These are phyloP conservation scores for Cutaneotrichosporon sp. DNA, from an alignment of 1,284 basidiomycete species.

Conservation along the genomic window DNA sequence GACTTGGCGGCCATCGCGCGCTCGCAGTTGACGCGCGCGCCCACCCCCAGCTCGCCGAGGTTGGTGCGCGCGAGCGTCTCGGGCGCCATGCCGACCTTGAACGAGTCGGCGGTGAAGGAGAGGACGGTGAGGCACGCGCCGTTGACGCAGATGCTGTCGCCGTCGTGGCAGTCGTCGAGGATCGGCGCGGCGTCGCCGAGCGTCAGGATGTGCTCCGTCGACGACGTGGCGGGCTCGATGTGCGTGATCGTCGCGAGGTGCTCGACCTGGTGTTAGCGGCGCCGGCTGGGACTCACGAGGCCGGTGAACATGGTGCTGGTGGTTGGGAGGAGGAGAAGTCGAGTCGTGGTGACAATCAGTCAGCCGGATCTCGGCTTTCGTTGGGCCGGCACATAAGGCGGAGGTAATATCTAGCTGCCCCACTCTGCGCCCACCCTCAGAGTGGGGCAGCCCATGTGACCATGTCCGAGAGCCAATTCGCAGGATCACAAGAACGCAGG, in stretches of 20 bases:
- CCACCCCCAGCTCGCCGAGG: slow-evolving; percentile 77
- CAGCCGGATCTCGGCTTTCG: too few species aligned
- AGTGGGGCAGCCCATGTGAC: too few species aligned
- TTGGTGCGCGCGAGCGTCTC: slow-evolving; percentile 92
- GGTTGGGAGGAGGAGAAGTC: too few species aligned
- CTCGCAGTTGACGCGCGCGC: slow-evolving; percentile 87
- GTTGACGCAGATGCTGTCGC: slow-evolving; percentile 91
- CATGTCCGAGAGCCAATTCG: too few species aligned
- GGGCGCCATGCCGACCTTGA: slow-evolving; percentile 92
- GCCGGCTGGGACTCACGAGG: slow-evolving; percentile 32
- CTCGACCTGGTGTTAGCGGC: slow-evolving; percentile 45
- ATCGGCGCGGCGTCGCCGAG: slow-evolving; percentile 73
- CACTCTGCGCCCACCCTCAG: too few species aligned
- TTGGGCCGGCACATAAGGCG: too few species aligned
- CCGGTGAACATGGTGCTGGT: slow-evolving; percentile 49
- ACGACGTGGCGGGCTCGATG: slow-evolving; percentile 39
- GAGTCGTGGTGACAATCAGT: too few species aligned
- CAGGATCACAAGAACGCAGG: too few species aligned
- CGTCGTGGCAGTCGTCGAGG: slow-evolving; percentile 86
- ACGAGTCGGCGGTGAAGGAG: slow-evolving; percentile 70
- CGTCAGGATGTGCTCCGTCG: slow-evolving; percentile 66
- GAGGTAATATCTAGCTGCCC: too few species aligned
- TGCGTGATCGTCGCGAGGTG: slow-evolving; percentile 46
- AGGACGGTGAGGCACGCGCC: slow-evolving; percentile 88
- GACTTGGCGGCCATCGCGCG: slow-evolving; percentile 90